These are phyloP conservation scores for Helotiales sp. DNA, from an alignment of 2,329 filamentous ascomycete genomes.

Conservation along the genomic window DNA sequence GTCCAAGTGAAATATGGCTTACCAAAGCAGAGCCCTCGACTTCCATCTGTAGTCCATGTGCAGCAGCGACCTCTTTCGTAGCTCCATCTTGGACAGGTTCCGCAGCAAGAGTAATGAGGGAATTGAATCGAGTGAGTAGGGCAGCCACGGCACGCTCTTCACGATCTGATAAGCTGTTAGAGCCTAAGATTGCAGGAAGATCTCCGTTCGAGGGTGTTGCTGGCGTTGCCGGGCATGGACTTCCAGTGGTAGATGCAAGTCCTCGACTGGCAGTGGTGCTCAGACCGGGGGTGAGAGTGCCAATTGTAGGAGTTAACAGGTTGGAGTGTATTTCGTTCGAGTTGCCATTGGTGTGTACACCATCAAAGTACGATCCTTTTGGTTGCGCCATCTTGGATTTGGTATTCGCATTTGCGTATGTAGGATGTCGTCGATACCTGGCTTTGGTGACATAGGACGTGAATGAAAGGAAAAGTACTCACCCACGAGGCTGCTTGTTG, in stretches of 20 bases:
- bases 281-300: background rate
- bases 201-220: background rate
- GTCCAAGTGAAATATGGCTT: slow-evolving; percentile 2
- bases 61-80: slow-evolving; percentile 40
- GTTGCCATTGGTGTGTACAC: background rate
- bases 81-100: slow-evolving; percentile 38
- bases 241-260: background rate
- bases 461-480: slow-evolving; percentile 21
- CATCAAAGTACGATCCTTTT: background rate
- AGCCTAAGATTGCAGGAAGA: background rate
- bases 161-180: slow-evolving; percentile 47
- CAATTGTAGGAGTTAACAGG: background rate
- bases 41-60: slow-evolving; percentile 42
- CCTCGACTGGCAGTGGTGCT: background rate
- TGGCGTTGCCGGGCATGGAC: background rate
- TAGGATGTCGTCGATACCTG: background rate
- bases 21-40: slow-evolving; percentile 43
- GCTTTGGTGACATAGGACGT: background rate
- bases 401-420: background rate
- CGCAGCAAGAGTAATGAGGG: slow-evolving; percentile 45
- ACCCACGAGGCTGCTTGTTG: slow-evolving; percentile 39
- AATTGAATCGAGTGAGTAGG: slow-evolving; percentile 52
- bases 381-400: slow-evolving; percentile 2
- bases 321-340: background rate
- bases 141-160: slow-evolving; percentile 52